A percentile compares a stretch with the other conserved stretches of the same genome.
phyloP scores from a whole-genome alignment of 257 asterid species.

The Solanum acaule region DNA sequence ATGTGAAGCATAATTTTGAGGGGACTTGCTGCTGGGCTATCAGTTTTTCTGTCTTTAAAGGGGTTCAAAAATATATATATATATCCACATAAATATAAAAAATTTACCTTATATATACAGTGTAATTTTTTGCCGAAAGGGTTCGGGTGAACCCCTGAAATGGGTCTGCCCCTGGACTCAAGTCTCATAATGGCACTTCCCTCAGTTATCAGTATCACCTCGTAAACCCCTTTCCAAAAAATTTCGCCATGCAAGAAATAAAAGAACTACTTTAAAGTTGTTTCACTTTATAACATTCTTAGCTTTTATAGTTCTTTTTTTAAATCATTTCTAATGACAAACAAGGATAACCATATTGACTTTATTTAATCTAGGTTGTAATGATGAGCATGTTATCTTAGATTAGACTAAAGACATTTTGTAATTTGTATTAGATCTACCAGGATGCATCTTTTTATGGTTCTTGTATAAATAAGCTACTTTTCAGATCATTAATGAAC shows the following conservation, averaged over 20 bases:
- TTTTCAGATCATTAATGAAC: not conserved
- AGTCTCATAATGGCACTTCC: no score
- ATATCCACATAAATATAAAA: no score
- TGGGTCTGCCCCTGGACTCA: no score
- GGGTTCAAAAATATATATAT: no score
- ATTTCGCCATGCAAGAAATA: not conserved
- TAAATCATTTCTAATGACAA: not conserved
- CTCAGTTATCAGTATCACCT: no score
- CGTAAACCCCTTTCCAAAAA: no score
- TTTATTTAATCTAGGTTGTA: not conserved
- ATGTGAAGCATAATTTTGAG: no score
- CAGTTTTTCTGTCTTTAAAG: no score
- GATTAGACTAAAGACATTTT: not conserved
- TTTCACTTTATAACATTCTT: not conserved
- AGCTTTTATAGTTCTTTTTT: not conserved
- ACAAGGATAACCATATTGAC: not conserved
- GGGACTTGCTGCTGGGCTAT: no score
- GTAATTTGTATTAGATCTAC: not conserved
- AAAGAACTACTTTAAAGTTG: not conserved
- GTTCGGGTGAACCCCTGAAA: no score
- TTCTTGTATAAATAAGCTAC: not conserved
- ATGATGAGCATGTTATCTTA: not conserved
- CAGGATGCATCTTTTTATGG: not conserved
- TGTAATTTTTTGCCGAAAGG: no score
- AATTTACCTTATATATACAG: no score